phyloP scores from a whole-genome alignment of 768 basidiomycete species.

The Pisolithus microcarpus region DNA sequence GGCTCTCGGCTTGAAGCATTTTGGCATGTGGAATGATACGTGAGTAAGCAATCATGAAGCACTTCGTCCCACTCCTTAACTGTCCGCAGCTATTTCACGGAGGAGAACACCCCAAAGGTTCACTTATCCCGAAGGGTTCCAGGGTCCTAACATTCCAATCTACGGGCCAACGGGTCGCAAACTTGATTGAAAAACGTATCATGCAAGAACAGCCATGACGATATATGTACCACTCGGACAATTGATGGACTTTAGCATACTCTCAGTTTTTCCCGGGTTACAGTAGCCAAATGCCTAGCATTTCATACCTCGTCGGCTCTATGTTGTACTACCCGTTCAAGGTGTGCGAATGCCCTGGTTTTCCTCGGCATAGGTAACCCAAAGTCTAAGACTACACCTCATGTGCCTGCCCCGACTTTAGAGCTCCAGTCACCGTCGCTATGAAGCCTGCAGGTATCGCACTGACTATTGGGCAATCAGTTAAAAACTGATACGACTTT shows the following conservation, averaged over 20 bases:
- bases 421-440: too few species aligned
- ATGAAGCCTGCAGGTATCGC: too few species aligned
- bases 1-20: constrained; percentile 68
- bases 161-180: constrained; percentile 55
- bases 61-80: neutral
- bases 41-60: constrained; percentile 25
- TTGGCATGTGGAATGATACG: constrained; percentile 78
- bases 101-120: constrained; percentile 40
- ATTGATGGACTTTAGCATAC: neutral
- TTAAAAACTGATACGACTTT: too few species aligned
- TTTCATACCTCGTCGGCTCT: too few species aligned
- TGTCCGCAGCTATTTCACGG: constrained; percentile 12
- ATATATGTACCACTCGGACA: neutral
- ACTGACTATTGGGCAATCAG: too few species aligned
- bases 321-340: too few species aligned
- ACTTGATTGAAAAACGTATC: constrained; percentile 66
- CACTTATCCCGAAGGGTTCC: constrained; percentile 83
- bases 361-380: too few species aligned
- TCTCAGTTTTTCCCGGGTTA: neutral
- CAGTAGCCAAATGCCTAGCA: too few species aligned
- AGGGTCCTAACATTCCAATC: constrained; percentile 70
- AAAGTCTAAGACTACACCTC: too few species aligned
- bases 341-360: too few species aligned
- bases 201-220: constrained; percentile 19
- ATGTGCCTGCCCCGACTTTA: too few species aligned